Evolutionary conservation across 306 rosid species (phyloP), one percentile per base, ranked within the genome.

Genomic region (Carpinus fangiana): DNA sequence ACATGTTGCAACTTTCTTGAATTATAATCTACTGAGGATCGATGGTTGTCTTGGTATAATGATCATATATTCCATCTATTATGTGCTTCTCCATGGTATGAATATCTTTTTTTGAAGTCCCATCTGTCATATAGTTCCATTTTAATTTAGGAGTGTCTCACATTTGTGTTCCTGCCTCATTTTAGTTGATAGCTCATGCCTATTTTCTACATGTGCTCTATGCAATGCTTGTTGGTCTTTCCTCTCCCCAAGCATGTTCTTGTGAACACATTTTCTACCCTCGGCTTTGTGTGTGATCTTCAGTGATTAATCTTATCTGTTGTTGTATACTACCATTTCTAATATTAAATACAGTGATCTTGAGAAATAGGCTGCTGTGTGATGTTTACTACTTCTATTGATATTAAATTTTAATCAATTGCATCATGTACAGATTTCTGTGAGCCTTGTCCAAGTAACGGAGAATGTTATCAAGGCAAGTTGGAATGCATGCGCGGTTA

Each of bases 381-480:
- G 54, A 55, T 70, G 51, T 68, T 68, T 82, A 41, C 72, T 81
- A 51, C 54, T 59, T 68, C 10, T 52, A 18, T 6, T 55, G 81
- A 74, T 73, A 5, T 7, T 55, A 55, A 12, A 47, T 79, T 76
- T 46, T 67, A 48, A 34, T 7, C 61, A 57, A 17, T 70, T 12
- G 47, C 14, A 76, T 76, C 18, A 21, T 73, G 41, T 73, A 34
- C 95, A 92, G 97, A 88, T 87, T 68, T 47, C 81, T 94, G 97
- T 80, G 90, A 87, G 81, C 92, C 97, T 84, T 94, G 97, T 84
- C 97, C 98, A 26, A 88, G 75, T 83, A 87, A 92, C 78, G 98
- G 97, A 75, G 88, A 70, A 65, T 94, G 97, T 72, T 50, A 68
- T 11, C 75, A 77, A 83, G 97, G 95, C 74, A 80, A 86, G 72